These are phyloP conservation scores for Trichoderma guizhouense DNA, from an alignment of 2,329 filamentous ascomycete genomes.

Conservation along the genomic window DNA sequence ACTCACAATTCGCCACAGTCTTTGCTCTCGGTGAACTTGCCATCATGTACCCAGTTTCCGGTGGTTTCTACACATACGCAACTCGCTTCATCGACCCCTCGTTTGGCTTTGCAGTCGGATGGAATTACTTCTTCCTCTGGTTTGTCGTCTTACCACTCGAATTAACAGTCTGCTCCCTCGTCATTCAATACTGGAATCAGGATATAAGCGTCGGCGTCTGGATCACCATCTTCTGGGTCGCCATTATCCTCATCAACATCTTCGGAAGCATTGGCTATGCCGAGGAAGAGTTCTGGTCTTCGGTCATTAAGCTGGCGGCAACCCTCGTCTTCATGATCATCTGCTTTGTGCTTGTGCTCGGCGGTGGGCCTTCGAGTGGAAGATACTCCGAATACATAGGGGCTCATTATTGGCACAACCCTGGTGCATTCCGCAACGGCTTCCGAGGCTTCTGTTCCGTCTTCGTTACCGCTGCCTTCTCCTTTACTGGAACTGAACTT, in stretches of 20 bases:
- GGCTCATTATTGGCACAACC: conserved; percentile 41
- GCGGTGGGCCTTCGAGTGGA: conserved; percentile 50
- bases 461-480: conserved; percentile 67
- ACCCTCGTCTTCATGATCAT: conserved; percentile 62
- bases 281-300: conserved; percentile 56
- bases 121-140: conserved; percentile 48
- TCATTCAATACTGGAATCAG: conserved; percentile 50
- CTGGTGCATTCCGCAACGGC: conserved; percentile 61
- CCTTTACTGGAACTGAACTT: conserved; percentile 65
- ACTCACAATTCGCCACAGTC: conserved; percentile 31
- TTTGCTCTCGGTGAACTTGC: conserved; percentile 60
- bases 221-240: conserved; percentile 51
- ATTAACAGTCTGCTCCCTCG: conserved; percentile 49
- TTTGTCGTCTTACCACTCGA: conserved; percentile 49
- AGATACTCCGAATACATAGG: conserved; percentile 43
- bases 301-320: conserved; percentile 53
- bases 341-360: conserved; percentile 53
- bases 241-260: conserved; percentile 50
- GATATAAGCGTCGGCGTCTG: conserved; percentile 47
- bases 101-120: conserved; percentile 54
- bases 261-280: conserved; percentile 54
- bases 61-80: conserved; percentile 61
- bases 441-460: conserved; percentile 67
- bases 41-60: conserved; percentile 60
- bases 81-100: conserved; percentile 60